These are phyloP conservation scores for Citrullus mucosospermus DNA, from an alignment of 306 rosid genomes.

Conservation along the genomic window DNA sequence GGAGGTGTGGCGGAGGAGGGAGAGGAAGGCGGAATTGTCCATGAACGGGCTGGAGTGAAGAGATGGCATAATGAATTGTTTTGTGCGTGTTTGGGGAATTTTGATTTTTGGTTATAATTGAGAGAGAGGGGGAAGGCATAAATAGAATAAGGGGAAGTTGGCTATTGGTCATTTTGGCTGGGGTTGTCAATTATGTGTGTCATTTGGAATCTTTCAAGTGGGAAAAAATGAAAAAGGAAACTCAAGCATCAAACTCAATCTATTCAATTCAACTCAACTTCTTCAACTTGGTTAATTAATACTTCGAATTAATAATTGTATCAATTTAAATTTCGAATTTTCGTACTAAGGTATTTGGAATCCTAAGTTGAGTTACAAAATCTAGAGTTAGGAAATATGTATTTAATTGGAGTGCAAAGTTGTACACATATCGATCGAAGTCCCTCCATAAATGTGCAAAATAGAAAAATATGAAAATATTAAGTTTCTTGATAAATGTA, in stretches of 20 bases:
- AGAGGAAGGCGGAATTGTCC: constrained; percentile 61
- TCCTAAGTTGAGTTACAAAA: no score
- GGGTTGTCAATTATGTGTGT: constrained; percentile 8
- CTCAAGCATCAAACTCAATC: neutral
- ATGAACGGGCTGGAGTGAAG: constrained; percentile 71
- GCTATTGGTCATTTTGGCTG: neutral
- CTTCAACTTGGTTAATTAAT: no score
- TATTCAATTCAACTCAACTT: no score
- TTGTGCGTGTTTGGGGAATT: neutral
- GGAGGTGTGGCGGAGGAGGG: constrained; percentile 39
- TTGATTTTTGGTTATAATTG: neutral
- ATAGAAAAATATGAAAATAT: no score
- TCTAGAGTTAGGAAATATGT: no score
- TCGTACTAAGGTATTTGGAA: no score
- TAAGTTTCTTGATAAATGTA: no score
- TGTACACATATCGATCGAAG: no score
- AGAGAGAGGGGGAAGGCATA: neutral
- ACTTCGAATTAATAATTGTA: no score
- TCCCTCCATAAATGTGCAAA: no score
- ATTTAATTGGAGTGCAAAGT: no score
- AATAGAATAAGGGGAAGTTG: neutral
- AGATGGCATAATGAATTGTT: constrained; percentile 32
- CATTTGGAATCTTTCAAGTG: constrained; percentile 37
- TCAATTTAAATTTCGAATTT: no score
- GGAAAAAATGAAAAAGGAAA: constrained; percentile 7